A percentile compares a stretch with the other conserved stretches of the same genome.
Evolutionary conservation across 257 asterid genomes (phyloP).

Genomic region (Nicotiana undulata): DNA sequence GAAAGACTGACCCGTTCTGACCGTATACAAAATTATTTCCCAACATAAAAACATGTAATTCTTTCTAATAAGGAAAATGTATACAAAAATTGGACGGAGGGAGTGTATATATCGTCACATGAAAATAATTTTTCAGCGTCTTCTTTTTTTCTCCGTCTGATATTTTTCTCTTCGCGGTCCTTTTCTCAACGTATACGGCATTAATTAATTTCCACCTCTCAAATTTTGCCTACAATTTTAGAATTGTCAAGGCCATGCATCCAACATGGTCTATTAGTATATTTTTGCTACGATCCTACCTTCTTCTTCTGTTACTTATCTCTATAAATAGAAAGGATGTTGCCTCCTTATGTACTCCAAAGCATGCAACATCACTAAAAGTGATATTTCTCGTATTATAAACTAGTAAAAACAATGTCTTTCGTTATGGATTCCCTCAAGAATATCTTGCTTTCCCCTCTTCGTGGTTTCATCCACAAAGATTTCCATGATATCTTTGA

Average conservation of each 20-base stretch:
- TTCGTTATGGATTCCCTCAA: conserved; percentile 19
- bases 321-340: neutral
- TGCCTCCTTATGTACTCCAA: neutral
- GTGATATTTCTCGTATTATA: neutral
- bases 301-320: neutral
- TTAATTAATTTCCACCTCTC: neutral
- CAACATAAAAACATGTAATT: no score
- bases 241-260: neutral
- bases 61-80: no score
- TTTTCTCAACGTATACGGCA: neutral
- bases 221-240: neutral
- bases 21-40: no score
- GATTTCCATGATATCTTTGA: conserved; percentile 34
- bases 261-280: neutral
- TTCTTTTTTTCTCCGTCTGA: neutral
- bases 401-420: neutral
- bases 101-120: neutral
- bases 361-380: neutral
- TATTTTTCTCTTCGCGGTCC: neutral
- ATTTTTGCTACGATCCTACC: neutral
- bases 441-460: conserved; percentile 26
- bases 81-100: no score
- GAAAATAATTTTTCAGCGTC: neutral
- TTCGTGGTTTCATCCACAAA: conserved; percentile 30
- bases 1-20: no score